phyloP scores from a whole-genome alignment of 371 early-diverging fungal genomes.

The Haplosporangium sp. region DNA sequence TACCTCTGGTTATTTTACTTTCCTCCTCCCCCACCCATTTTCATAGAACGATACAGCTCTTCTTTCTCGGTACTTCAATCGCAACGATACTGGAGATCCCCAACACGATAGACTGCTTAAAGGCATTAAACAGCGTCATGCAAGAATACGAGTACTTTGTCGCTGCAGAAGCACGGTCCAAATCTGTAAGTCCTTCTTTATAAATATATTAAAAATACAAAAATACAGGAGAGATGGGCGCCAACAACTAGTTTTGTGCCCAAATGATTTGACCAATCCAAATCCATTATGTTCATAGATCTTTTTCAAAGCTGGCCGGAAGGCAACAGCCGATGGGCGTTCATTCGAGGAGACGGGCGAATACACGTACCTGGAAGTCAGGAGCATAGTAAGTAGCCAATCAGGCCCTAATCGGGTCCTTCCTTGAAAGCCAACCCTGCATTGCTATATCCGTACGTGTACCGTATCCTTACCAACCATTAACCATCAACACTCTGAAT shows the following conservation, averaged over 20 bases:
- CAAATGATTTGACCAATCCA: neutral
- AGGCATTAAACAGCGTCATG: conserved; percentile 18
- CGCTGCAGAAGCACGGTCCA: conserved; percentile 22
- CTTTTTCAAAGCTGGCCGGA: conserved; percentile 6
- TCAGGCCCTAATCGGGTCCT: neutral
- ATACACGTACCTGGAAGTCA: conserved; percentile 34
- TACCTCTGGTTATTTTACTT: neutral
- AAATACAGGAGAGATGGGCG: neutral
- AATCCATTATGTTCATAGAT: neutral
- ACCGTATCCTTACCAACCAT: neutral
- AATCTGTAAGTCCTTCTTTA: conserved; percentile 20
- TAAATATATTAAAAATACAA: neutral
- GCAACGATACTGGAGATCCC: conserved; percentile 45
- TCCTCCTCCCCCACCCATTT: neutral
- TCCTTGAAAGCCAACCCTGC: neutral
- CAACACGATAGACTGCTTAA: conserved; percentile 20
- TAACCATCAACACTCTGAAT: too few relatives aligned
- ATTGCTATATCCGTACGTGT: neutral
- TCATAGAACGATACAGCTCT: conserved; percentile 30
- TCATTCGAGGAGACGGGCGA: conserved; percentile 29
- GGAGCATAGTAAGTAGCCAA: conserved; percentile 15
- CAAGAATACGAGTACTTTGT: conserved; percentile 37
- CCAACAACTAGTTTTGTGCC: too few relatives aligned
- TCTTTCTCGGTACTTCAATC: conserved; percentile 39
- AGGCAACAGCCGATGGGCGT: conserved; percentile 15